Evolutionary conservation across 192 early-diverging fungal genomes (phyloP).

Genomic region (Gryganskiella cystojenkinii): DNA sequence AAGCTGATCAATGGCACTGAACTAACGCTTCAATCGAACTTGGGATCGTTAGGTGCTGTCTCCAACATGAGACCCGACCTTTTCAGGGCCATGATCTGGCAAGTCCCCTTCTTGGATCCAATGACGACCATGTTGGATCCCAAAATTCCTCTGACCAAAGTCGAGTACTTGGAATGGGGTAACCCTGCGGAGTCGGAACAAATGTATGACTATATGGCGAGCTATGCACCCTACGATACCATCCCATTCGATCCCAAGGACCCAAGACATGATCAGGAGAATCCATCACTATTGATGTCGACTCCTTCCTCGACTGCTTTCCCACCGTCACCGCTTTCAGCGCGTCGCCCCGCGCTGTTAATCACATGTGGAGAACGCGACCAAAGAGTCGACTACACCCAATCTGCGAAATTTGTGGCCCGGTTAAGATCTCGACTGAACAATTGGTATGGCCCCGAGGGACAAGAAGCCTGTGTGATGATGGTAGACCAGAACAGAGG

Average conservation of each 20-base stretch:
- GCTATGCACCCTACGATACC: constrained; percentile 81
- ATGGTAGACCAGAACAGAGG: constrained; percentile 62
- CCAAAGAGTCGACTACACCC: constrained; percentile 82
- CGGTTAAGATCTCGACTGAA: constrained; percentile 57
- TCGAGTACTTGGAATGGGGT: constrained; percentile 85
- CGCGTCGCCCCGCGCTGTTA: constrained; percentile 68
- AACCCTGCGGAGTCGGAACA: constrained; percentile 63
- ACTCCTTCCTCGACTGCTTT: background rate
- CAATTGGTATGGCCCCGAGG: constrained; percentile 33
- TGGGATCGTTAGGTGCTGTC: constrained; percentile 22
- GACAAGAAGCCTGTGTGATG: constrained; percentile 44
- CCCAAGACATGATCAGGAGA: background rate
- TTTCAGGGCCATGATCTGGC: constrained; percentile 78
- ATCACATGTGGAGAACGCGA: constrained; percentile 84
- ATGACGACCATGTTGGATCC: constrained; percentile 87
- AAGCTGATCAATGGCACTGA: too few species aligned
- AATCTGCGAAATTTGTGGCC: constrained; percentile 91
- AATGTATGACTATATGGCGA: constrained; percentile 66
- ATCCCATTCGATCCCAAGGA: constrained; percentile 22
- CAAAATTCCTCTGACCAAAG: constrained; percentile 73
- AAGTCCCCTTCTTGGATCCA: constrained; percentile 89
- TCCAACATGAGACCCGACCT: constrained; percentile 69
- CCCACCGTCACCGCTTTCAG: constrained; percentile 14
- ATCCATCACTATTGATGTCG: background rate
- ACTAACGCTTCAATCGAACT: too few species aligned